Base-by-base conservation (phyloP, 345 rosid species). In the Noccaea caerulescens region DNA sequence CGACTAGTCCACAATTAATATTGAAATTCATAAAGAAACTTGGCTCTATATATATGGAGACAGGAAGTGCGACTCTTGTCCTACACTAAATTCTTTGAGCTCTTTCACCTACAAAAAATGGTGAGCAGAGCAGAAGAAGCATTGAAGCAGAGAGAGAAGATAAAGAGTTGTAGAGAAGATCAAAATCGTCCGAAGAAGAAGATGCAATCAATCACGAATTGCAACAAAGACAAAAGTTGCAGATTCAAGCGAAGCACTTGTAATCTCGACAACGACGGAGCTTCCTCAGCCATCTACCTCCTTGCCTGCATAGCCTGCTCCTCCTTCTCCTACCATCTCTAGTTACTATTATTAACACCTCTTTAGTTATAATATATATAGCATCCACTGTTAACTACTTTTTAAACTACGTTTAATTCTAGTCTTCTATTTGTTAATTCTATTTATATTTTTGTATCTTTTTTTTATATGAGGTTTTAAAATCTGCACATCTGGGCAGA, bases 231-330 rank as follows among this genome's bases (percentile, higher is more conserved):
- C 4, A 87, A 87, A 64, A 56, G 59, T 4, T 43, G 76, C 56
- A 88, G 80, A 84, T 93, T 93, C 87, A 93, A 93, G 82, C 73
- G 96, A 39, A 93, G 98, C 83, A 78, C 80, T 69, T 87, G 87
- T 39, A 83, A 69, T 68, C 87, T 84, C 54, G 89, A 90, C 71
- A 83, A 86, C 30, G 98, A 93, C 54, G 97, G 98, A 25, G 90
- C 80, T 78, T 90, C 97, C 41, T 83, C 98, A 37, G 98, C 97
- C 61, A 90, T 93, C 76, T 85, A 86, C 73, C 78, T 93, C 75
- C 93, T 93, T 7, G 96, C 96, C 46, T 93, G 93, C 68, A 90
- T 93, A 61, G 97, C 93, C 11, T 90, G 92, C 41, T 84, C 98
- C 11, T 70, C 88, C 11, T 81, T 69, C 55, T 72, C 56, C 33